Percentiles rank a stretch among this genome's conserved stretches.
Conservation (phyloP, 2,329 filamentous ascomycete genomes). For the Cytospora mali region DNA sequence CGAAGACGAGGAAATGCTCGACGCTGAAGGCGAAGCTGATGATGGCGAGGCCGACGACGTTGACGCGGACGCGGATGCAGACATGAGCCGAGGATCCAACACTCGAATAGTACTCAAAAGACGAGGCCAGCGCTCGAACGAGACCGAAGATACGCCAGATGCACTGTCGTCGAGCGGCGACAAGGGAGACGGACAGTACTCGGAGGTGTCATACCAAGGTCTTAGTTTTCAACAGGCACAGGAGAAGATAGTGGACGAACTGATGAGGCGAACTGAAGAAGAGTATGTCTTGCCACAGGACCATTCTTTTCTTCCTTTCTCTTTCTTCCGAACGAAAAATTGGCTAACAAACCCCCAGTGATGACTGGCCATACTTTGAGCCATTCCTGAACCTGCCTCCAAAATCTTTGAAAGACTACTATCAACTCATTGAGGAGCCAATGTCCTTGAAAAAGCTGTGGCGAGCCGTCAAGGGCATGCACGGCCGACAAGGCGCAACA, state of each 20-base stretch:
- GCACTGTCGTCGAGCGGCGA: constrained; percentile 32
- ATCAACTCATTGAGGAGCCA: constrained; percentile 78
- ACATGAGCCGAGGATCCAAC: constrained; percentile 29
- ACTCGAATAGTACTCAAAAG: constrained; percentile 27
- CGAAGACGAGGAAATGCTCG: constrained; percentile 35
- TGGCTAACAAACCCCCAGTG: constrained; percentile 48
- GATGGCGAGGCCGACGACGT: constrained; percentile 34
- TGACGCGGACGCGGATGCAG: constrained; percentile 37
- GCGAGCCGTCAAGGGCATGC: constrained; percentile 74
- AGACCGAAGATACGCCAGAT: constrained; percentile 36
- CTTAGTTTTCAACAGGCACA: constrained; percentile 83
- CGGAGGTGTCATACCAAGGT: constrained; percentile 65
- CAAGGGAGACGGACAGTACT: constrained; percentile 56
- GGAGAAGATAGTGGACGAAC: constrained; percentile 78
- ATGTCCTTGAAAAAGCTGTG: constrained; percentile 77
- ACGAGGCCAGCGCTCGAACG: constrained; percentile 33
- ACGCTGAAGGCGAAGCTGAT: constrained; percentile 38
- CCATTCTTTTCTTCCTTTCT: too few species aligned
- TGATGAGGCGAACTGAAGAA: constrained; percentile 69
- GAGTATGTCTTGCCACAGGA: constrained; percentile 47
- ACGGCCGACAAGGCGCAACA: constrained; percentile 67
- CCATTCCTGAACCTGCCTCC: constrained; percentile 80
- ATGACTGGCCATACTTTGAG: constrained; percentile 69
- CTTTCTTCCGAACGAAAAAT: too few species aligned
- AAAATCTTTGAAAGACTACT: constrained; percentile 80